Evolutionary conservation across 1,284 basidiomycete species (phyloP).

Genomic region (Microbotryum silenes-acaulis): DNA sequence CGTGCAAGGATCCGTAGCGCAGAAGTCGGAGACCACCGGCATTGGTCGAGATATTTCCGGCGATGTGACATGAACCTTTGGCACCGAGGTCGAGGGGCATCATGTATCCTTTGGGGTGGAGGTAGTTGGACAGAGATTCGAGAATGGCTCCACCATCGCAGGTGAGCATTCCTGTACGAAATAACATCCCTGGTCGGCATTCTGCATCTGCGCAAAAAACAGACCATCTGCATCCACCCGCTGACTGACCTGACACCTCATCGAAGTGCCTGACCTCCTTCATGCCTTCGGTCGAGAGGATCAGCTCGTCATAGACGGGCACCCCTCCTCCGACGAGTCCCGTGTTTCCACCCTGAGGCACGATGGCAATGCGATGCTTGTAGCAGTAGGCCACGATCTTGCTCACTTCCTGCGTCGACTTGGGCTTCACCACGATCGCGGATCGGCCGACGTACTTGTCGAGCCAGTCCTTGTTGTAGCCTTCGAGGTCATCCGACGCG

Average conservation of each 20-base stretch:
- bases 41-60: conserved; percentile 95
- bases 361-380: conserved; percentile 68
- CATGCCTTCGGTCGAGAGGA: conserved; percentile 76
- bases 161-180: conserved; percentile 48
- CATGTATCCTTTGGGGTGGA: conserved; percentile 83
- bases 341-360: conserved; percentile 97
- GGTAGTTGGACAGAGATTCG: conserved; percentile 78
- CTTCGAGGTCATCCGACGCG: conserved; percentile 54
- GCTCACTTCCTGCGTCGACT: conserved; percentile 77
- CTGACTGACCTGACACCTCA: conserved; percentile 64
- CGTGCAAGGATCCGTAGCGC: conserved; percentile 91
- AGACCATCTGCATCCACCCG: no score
- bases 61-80: conserved; percentile 98
- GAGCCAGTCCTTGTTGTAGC: conserved; percentile 95
- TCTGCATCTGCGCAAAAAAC: neutral
- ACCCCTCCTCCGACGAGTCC: conserved; percentile 95
- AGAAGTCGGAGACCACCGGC: conserved; percentile 90
- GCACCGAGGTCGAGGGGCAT: conserved; percentile 97
- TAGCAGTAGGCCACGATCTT: conserved; percentile 73
- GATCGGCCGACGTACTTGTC: conserved; percentile 83
- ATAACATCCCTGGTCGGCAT: neutral
- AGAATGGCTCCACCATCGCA: conserved; percentile 86
- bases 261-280: conserved; percentile 85
- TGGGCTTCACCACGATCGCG: conserved; percentile 80
- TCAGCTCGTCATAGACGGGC: conserved; percentile 79